Conservation (phyloP, 139 green algal species). For the Chara braunii region DNA sequence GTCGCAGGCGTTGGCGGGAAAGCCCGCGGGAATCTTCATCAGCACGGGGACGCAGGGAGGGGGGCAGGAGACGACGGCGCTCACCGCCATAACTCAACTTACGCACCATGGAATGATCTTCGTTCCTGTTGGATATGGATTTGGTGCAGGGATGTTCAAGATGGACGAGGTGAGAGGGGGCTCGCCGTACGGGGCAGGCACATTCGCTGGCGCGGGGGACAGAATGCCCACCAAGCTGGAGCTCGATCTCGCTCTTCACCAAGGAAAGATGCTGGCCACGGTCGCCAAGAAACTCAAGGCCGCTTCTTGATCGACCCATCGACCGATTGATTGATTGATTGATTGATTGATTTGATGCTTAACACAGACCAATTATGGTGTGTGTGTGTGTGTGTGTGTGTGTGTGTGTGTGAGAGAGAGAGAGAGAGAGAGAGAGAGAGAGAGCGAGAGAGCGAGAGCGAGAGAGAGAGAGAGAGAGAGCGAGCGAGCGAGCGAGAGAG, state of each 20-base stretch:
- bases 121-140: conserved; percentile 61
- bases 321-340: no score
- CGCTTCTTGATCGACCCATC: no score
- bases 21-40: conserved; percentile 55
- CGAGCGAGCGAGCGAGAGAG: no score
- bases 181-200: conserved; percentile 36
- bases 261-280: conserved; percentile 19
- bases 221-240: conserved; percentile 19
- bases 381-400: no score
- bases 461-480: no score
- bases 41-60: conserved; percentile 57
- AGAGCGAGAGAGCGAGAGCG: no score
- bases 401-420: no score
- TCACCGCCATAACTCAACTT: conserved; percentile 57
- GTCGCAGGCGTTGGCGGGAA: conserved; percentile 52
- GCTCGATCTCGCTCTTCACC: conserved; percentile 25
- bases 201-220: conserved; percentile 20
- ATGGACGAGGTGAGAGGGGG: conserved; percentile 54
- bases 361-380: no score
- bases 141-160: conserved; percentile 10
- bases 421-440: no score
- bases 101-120: conserved; percentile 79
- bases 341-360: no score
- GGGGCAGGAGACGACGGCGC: conserved; percentile 52
- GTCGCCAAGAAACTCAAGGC: conserved; percentile 31